Percentiles rank a stretch among this genome's conserved stretches.
Evolutionary conservation across 768 basidiomycete genomes (phyloP).

Genomic region (Auriscalpium microsporum): DNA sequence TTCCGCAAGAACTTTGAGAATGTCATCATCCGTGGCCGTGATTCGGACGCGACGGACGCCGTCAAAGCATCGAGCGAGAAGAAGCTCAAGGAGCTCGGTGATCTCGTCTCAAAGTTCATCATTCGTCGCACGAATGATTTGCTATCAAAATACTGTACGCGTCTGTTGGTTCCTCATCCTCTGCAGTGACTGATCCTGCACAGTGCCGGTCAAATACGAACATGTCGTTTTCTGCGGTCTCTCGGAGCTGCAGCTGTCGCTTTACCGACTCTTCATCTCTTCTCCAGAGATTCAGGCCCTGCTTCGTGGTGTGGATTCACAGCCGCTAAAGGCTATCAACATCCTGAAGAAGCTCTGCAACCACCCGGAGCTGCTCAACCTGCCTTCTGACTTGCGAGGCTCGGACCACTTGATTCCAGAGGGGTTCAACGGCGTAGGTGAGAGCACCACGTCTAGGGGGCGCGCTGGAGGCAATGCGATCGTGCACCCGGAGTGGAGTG

Average conservation of each 20-base stretch:
- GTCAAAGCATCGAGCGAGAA: slow-evolving; percentile 77
- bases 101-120: slow-evolving; percentile 86
- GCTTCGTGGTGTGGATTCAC: slow-evolving; percentile 78
- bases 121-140: slow-evolving; percentile 91
- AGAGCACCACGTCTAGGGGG: slow-evolving; percentile 26
- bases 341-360: slow-evolving; percentile 94
- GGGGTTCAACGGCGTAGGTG: slow-evolving; percentile 59
- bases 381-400: slow-evolving; percentile 78
- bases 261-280: slow-evolving; percentile 86
- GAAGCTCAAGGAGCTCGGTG: slow-evolving; percentile 86
- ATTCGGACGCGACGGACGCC: slow-evolving; percentile 73
- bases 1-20: slow-evolving; percentile 96
- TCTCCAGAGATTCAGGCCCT: slow-evolving; percentile 90
- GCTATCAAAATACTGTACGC: slow-evolving; percentile 81
- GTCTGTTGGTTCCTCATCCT: neutral
- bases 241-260: slow-evolving; percentile 72
- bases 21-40: slow-evolving; percentile 82
- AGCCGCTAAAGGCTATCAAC: slow-evolving; percentile 94
- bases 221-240: slow-evolving; percentile 91
- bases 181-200: slow-evolving; percentile 1
- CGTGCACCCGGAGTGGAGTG: slow-evolving; percentile 77
- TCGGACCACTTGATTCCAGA: slow-evolving; percentile 76
- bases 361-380: slow-evolving; percentile 82
- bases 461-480: slow-evolving; percentile 35
- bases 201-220: slow-evolving; percentile 99